These are phyloP conservation scores for Protomyces macrosporus DNA, from an alignment of 1,139 yeast genomes.

Conservation along the genomic window DNA sequence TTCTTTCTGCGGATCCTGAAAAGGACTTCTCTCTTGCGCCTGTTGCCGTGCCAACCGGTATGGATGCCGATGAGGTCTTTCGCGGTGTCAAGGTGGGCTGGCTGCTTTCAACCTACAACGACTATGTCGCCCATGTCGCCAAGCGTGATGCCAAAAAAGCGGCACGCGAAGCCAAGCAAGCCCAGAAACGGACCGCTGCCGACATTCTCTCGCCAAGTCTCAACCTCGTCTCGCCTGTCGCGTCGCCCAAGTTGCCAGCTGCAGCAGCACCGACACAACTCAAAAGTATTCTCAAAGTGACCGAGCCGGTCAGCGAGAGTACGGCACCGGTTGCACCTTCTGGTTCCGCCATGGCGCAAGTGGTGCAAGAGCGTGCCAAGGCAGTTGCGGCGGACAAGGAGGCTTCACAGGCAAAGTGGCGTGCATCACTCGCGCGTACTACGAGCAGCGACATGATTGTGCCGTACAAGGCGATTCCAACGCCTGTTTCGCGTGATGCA, in stretches of 20 bases:
- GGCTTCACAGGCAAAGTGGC: neutral
- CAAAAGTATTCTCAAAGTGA: neutral
- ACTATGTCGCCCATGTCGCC: neutral
- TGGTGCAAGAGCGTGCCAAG: neutral
- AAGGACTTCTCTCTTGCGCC: neutral
- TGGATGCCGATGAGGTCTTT: conserved; percentile 4
- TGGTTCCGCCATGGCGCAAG: neutral
- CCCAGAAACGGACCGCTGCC: neutral
- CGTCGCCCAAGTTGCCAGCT: neutral
- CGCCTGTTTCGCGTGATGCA: neutral
- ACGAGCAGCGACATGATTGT: neutral
- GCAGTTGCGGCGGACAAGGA: neutral
- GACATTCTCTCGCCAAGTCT: neutral
- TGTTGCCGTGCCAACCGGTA: neutral
- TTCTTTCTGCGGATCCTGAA: neutral
- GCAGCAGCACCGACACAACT: neutral
- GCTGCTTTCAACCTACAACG: conserved; percentile 9
- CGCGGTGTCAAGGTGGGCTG: conserved; percentile 22
- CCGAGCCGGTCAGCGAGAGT: neutral
- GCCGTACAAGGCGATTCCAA: neutral
- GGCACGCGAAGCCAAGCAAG: neutral
- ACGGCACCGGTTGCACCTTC: neutral
- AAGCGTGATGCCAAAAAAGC: neutral
- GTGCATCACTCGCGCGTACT: neutral
- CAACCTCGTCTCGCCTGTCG: neutral